Conservation (phyloP, 495 filamentous ascomycete genomes). For the Elaphomyces granulatus region DNA sequence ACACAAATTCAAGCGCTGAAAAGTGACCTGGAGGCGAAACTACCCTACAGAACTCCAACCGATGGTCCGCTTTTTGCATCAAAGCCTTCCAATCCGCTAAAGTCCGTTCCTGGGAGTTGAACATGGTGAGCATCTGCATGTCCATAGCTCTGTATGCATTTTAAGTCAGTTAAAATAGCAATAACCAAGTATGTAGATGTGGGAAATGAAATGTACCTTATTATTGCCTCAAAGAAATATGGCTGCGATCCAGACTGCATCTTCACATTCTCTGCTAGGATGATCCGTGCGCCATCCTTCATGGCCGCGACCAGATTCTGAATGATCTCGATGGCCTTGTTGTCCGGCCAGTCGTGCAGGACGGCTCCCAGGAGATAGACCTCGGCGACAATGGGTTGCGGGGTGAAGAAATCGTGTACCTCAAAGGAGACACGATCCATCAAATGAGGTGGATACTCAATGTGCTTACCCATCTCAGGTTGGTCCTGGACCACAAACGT, state of each 20-base stretch:
- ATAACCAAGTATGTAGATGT: too few relatives aligned
- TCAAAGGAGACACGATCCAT: neutral
- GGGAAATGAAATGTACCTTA: too few relatives aligned
- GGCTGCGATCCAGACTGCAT: too few relatives aligned
- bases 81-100: neutral
- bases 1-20: too few relatives aligned
- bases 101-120: neutral
- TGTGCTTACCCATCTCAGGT: too few relatives aligned
- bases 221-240: too few relatives aligned
- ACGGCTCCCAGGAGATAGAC: slow-evolving; percentile 35
- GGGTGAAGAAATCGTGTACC: slow-evolving; percentile 5
- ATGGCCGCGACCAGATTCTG: slow-evolving; percentile 1
- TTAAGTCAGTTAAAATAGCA: too few relatives aligned
- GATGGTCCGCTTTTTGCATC: neutral
- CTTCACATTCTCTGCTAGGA: neutral
- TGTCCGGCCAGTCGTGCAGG: slow-evolving; percentile 34
- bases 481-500: slow-evolving; percentile 17
- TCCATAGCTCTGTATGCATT: neutral
- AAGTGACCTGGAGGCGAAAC: too few relatives aligned
- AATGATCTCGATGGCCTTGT: slow-evolving; percentile 17
- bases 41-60: too few relatives aligned
- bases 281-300: neutral
- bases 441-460: too few relatives aligned
- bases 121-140: neutral
- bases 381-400: slow-evolving; percentile 31